These are phyloP conservation scores for Tetrahymena thermophila DNA, from an alignment of 73 alveolate species.

Conservation along the genomic window DNA sequence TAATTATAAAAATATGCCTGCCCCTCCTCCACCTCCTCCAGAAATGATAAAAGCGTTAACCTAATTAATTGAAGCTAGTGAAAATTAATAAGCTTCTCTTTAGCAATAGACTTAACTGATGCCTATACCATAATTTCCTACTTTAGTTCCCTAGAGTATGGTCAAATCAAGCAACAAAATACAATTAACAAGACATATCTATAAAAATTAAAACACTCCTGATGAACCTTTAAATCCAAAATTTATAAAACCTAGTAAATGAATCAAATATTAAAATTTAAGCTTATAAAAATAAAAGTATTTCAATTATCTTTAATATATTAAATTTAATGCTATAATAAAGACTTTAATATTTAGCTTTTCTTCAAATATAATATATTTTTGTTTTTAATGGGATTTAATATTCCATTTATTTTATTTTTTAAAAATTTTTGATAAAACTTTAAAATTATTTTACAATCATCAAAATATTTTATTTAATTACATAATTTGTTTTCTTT, in stretches of 20 bases:
- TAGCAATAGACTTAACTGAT: not conserved
- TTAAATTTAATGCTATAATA: too few relatives aligned
- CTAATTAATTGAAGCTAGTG: not conserved
- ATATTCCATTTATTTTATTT: too few relatives aligned
- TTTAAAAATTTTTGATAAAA: too few relatives aligned
- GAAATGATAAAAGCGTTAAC: not conserved
- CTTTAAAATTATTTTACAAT: too few relatives aligned
- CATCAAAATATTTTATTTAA: too few relatives aligned
- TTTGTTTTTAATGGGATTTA: too few relatives aligned
- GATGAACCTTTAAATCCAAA: not conserved
- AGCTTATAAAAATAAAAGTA: too few relatives aligned
- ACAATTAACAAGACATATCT: not conserved
- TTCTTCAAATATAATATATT: too few relatives aligned
- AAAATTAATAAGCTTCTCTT: not conserved
- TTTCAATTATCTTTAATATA: too few relatives aligned
- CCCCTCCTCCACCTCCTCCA: not conserved
- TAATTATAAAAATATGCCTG: not conserved
- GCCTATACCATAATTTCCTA: not conserved
- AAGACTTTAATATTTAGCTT: too few relatives aligned
- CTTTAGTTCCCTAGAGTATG: not conserved
- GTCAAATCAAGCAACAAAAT: not conserved
- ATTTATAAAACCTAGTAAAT: not conserved
- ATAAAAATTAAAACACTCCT: not conserved
- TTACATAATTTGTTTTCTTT: too few relatives aligned
- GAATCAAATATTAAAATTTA: not conserved